Conservation (phyloP, 768 basidiomycete species). For the Mycena rebaudengoi region DNA sequence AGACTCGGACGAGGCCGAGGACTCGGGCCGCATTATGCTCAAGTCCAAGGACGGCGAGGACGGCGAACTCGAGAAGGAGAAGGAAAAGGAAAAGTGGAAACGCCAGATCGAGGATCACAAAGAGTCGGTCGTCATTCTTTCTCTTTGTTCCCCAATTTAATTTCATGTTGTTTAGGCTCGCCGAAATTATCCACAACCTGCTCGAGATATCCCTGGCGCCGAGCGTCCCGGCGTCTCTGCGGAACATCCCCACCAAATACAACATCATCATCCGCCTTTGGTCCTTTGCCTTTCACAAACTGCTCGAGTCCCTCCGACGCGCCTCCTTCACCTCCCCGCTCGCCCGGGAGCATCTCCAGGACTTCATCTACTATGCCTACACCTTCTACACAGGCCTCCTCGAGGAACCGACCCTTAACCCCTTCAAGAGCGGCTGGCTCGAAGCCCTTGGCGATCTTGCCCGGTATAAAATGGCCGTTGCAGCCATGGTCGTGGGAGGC, state of each 20-base stretch:
- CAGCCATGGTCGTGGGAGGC: conserved; percentile 75
- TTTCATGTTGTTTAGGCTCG: conserved; percentile 62
- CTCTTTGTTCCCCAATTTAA: conserved; percentile 18
- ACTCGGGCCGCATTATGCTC: conserved; percentile 50
- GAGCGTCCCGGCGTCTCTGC: conserved; percentile 86
- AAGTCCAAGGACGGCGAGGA: conserved; percentile 53
- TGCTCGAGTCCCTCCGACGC: conserved; percentile 90
- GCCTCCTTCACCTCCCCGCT: conserved; percentile 74
- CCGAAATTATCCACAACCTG: conserved; percentile 90
- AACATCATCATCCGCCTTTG: conserved; percentile 95
- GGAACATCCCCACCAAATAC: conserved; percentile 91
- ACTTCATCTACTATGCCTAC: conserved; percentile 96
- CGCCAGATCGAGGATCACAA: conserved; percentile 84
- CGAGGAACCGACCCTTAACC: conserved; percentile 76
- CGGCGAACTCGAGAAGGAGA: conserved; percentile 76
- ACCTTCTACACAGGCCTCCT: conserved; percentile 90
- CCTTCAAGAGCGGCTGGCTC: conserved; percentile 88
- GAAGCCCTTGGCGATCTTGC: conserved; percentile 97
- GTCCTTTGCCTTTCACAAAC: conserved; percentile 89
- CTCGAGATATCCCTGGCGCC: conserved; percentile 88
- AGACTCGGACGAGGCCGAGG: conserved; percentile 62
- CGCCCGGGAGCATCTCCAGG: conserved; percentile 91
- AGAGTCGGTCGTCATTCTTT: conserved; percentile 58
- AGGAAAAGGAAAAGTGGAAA: conserved; percentile 82
- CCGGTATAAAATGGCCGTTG: conserved; percentile 94